Percentiles rank a stretch among this genome's conserved stretches.
Evolutionary conservation across 2,329 filamentous ascomycete species (phyloP).

Genomic region (Neofusicoccum sp.): DNA sequence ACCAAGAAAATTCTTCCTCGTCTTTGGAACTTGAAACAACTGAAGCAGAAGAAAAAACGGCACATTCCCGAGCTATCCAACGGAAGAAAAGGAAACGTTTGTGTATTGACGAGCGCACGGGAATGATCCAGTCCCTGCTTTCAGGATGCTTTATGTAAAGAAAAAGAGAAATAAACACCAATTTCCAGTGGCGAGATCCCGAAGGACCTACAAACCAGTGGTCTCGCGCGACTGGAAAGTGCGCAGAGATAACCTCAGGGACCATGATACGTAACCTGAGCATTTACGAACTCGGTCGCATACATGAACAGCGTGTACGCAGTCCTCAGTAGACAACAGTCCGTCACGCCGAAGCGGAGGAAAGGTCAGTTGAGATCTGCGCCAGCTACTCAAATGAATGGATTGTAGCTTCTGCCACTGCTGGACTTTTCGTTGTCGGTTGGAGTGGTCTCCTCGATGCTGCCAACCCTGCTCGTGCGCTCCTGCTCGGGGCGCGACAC

Average conservation of each 20-base stretch:
- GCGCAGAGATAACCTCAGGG: slow-evolving; percentile 34
- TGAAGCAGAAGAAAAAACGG: neutral
- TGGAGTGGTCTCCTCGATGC: slow-evolving; percentile 47
- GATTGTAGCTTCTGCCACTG: slow-evolving; percentile 31
- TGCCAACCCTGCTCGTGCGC: slow-evolving; percentile 49
- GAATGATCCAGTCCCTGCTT: slow-evolving; percentile 5
- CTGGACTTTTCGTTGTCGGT: slow-evolving; percentile 31
- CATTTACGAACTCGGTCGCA: slow-evolving; percentile 45
- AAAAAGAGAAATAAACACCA: slow-evolving; percentile 39
- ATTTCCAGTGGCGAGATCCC: slow-evolving; percentile 37
- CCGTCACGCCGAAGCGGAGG: slow-evolving; percentile 36
- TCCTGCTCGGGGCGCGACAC: slow-evolving; percentile 46
- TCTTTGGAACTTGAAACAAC: neutral
- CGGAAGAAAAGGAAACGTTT: neutral
- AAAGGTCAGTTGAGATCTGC: slow-evolving; percentile 49
- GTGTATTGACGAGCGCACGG: neutral
- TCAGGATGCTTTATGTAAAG: neutral
- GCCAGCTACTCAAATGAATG: slow-evolving; percentile 43
- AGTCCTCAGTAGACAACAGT: slow-evolving; percentile 37
- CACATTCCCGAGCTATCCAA: neutral
- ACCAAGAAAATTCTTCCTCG: slow-evolving; percentile 35
- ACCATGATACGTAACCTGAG: slow-evolving; percentile 45
- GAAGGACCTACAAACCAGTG: slow-evolving; percentile 44
- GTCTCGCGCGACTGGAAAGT: slow-evolving; percentile 30
- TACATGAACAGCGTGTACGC: slow-evolving; percentile 23